A percentile compares a stretch with the other conserved stretches of the same genome.
Conservation (phyloP, 2,329 filamentous ascomycete genomes). For the Talaromyces pinophilus region DNA sequence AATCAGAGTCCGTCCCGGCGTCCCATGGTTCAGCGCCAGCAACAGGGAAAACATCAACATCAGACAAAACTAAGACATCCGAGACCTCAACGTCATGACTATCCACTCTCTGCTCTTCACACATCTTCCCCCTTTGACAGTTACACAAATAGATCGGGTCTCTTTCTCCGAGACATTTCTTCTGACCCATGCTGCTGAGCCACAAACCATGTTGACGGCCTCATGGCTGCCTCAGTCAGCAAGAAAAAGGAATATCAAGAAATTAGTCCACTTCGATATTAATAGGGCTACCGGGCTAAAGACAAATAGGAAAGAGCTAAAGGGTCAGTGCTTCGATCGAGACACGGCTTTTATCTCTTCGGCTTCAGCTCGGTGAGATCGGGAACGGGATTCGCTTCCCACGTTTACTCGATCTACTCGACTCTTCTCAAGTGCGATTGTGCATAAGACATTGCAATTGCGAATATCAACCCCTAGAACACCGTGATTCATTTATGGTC, state of each 20-base stretch:
- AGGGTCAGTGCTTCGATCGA: slow-evolving; percentile 3
- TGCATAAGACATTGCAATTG: too few relatives aligned
- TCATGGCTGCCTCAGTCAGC: background rate
- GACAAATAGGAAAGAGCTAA: background rate
- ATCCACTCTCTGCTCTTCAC: background rate
- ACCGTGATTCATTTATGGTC: too few relatives aligned
- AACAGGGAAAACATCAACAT: background rate
- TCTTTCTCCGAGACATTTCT: background rate
- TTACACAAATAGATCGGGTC: background rate
- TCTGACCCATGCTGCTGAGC: slow-evolving; percentile 1
- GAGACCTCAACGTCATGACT: slow-evolving; percentile 5
- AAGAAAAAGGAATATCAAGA: background rate
- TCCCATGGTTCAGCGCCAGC: background rate
- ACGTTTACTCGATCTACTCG: background rate
- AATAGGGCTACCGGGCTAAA: background rate
- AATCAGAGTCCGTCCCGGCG: background rate
- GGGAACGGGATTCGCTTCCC: background rate
- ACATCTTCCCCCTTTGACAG: background rate
- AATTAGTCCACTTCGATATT: background rate
- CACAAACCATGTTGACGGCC: background rate
- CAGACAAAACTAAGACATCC: background rate
- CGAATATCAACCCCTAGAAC: too few relatives aligned
- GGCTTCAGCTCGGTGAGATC: background rate
- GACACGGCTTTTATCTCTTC: background rate
- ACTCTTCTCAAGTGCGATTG: background rate